Evolutionary conservation across 1,139 yeast genomes (phyloP).

Genomic region (Hyphopichia wangnamkhiaoensis): DNA sequence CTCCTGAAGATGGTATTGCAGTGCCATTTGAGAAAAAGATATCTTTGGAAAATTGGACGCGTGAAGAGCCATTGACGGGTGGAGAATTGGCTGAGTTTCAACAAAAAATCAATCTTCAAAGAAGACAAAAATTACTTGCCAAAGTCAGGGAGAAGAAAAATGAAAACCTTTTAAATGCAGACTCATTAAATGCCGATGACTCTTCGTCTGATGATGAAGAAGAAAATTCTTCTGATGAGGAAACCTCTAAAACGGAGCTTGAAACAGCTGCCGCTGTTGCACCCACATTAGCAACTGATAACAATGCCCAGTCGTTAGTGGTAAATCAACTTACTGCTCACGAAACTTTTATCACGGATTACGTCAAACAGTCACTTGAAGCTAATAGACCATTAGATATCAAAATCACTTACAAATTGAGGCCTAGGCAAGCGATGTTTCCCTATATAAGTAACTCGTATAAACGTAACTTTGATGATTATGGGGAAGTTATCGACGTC

Average conservation of each 20-base stretch:
- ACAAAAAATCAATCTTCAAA: constrained; percentile 40
- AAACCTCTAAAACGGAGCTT: constrained; percentile 10
- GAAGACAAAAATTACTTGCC: constrained; percentile 50
- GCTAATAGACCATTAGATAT: constrained; percentile 56
- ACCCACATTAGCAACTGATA: constrained; percentile 7
- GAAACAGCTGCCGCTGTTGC: constrained; percentile 10
- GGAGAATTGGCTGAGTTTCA: constrained; percentile 52
- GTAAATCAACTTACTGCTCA: constrained; percentile 39
- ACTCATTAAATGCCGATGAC: constrained; percentile 36
- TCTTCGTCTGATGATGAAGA: constrained; percentile 43
- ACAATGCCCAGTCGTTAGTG: neutral
- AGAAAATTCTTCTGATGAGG: constrained; percentile 22
- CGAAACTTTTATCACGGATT: constrained; percentile 44
- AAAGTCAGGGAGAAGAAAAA: constrained; percentile 59
- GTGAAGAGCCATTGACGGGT: constrained; percentile 53
- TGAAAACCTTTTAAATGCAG: constrained; percentile 52
- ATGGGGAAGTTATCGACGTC: constrained; percentile 70
- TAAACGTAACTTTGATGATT: constrained; percentile 73
- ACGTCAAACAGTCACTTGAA: constrained; percentile 39
- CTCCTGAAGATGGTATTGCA: constrained; percentile 56
- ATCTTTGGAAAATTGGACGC: constrained; percentile 31
- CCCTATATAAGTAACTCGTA: constrained; percentile 54
- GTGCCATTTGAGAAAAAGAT: constrained; percentile 50
- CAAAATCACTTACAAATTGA: constrained; percentile 56
- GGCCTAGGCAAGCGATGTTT: constrained; percentile 74